A percentile compares a stretch with the other conserved stretches of the same genome.
These are phyloP conservation scores for Rhizopogon vesiculosus DNA, from an alignment of 768 basidiomycete species.

Conservation along the genomic window DNA sequence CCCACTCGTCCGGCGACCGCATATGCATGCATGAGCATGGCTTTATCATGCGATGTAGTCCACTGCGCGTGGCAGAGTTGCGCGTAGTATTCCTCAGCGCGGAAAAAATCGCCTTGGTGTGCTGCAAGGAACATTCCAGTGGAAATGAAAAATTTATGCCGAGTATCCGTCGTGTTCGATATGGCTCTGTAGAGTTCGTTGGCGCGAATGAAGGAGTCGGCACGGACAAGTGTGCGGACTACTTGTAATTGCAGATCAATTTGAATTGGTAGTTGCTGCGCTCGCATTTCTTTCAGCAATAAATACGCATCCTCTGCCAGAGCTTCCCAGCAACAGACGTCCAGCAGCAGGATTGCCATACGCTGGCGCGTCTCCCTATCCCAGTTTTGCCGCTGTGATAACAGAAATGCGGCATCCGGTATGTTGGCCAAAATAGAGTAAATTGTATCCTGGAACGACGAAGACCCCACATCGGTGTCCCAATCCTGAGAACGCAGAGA, in stretches of 20 bases:
- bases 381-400: conserved; percentile 21
- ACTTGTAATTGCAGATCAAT: conserved; percentile 28
- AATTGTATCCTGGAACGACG: conserved; percentile 25
- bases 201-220: conserved; percentile 35
- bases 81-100: conserved; percentile 40
- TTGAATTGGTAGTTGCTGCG: conserved; percentile 28
- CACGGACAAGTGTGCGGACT: conserved; percentile 39
- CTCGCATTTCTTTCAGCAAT: conserved; percentile 37
- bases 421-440: conserved; percentile 25
- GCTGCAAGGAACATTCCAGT: conserved; percentile 51
- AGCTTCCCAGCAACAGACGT: conserved; percentile 29
- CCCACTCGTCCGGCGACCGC: conserved; percentile 40
- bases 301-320: conserved; percentile 33
- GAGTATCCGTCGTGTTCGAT: conserved; percentile 13
- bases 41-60: conserved; percentile 26
- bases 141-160: conserved; percentile 23
- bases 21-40: conserved; percentile 52
- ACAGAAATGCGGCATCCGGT: conserved; percentile 24
- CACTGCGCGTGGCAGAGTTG: conserved; percentile 26
- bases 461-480: neutral
- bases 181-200: conserved; percentile 37
- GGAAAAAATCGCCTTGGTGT: conserved; percentile 43
- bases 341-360: conserved; percentile 38
- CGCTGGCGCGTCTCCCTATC: conserved; percentile 20
- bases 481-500: neutral